Evolutionary conservation across 73 alveolate genomes (phyloP).

Genomic region (Durusdinium trenchii): DNA sequence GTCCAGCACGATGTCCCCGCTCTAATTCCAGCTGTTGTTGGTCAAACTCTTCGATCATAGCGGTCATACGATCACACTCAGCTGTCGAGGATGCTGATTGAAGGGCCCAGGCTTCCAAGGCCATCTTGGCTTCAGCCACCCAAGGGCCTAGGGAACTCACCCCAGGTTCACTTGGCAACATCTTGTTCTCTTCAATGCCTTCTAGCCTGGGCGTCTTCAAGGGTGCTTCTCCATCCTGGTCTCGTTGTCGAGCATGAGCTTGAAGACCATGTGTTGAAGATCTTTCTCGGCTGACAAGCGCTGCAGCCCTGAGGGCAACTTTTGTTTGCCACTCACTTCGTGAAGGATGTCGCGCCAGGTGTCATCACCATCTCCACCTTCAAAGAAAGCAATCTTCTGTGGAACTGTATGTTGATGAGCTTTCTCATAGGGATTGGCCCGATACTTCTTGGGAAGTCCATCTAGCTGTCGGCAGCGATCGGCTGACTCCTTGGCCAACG

Average conservation of each 20-base stretch:
- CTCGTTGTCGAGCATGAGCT: not conserved
- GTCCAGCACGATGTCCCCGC: not conserved
- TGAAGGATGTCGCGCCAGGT: not conserved
- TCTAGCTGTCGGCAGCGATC: not conserved
- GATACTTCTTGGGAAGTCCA: not conserved
- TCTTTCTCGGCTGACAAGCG: not conserved
- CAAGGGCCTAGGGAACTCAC: not conserved
- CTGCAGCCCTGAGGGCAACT: not conserved
- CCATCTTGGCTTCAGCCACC: not conserved
- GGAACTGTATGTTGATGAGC: not conserved
- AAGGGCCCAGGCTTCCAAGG: not conserved
- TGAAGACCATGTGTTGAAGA: not conserved
- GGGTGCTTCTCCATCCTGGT: not conserved
- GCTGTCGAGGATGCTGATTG: not conserved
- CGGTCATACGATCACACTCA: not conserved
- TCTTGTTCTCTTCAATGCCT: no score
- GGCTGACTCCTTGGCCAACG: not conserved
- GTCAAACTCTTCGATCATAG: not conserved
- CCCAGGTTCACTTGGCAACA: not conserved
- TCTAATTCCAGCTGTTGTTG: not conserved
- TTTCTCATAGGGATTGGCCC: not conserved
- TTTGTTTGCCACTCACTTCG: not conserved
- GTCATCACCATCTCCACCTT: not conserved
- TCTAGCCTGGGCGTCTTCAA: not conserved
- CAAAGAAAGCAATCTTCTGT: not conserved